A percentile compares a stretch with the other conserved stretches of the same genome.
These are phyloP conservation scores for Cladorrhinum samala DNA, from an alignment of 495 filamentous ascomycete genomes.

Conservation along the genomic window DNA sequence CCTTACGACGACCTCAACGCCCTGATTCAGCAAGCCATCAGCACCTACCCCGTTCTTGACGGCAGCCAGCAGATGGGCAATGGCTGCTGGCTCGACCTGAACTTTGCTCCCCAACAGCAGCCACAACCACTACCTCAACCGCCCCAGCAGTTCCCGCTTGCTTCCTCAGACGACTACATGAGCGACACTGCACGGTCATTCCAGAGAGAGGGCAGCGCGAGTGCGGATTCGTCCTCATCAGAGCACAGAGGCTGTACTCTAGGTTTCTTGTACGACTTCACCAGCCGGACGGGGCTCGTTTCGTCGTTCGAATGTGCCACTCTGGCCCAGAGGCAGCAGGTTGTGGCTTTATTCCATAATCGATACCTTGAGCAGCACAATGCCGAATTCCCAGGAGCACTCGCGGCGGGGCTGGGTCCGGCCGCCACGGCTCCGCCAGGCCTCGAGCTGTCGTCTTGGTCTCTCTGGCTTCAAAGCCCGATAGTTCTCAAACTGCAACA, in stretches of 20 bases:
- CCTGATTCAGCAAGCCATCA: constrained; percentile 20
- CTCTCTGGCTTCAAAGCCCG: constrained; percentile 21
- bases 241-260: constrained; percentile 20
- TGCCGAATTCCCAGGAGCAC: background rate
- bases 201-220: background rate
- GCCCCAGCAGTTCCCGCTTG: background rate
- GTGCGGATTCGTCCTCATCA: background rate
- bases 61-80: constrained; percentile 3
- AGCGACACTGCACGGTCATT: no score
- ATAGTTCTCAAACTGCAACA: constrained; percentile 21
- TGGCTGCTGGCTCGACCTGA: constrained; percentile 15
- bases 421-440: no score
- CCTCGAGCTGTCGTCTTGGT: constrained; percentile 7
- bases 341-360: constrained; percentile 18
- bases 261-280: constrained; percentile 25
- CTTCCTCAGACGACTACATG: no score
- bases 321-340: constrained; percentile 18
- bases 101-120: constrained; percentile 7
- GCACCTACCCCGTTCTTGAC: constrained; percentile 10
- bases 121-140: background rate
- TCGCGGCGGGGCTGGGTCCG: no score
- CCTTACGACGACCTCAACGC: constrained; percentile 16
- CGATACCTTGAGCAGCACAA: constrained; percentile 15
- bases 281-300: constrained; percentile 24
- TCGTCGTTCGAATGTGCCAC: constrained; percentile 30